phyloP scores from a whole-genome alignment of 164 flowering plant species.

The Chloranthus sessilifolius region DNA sequence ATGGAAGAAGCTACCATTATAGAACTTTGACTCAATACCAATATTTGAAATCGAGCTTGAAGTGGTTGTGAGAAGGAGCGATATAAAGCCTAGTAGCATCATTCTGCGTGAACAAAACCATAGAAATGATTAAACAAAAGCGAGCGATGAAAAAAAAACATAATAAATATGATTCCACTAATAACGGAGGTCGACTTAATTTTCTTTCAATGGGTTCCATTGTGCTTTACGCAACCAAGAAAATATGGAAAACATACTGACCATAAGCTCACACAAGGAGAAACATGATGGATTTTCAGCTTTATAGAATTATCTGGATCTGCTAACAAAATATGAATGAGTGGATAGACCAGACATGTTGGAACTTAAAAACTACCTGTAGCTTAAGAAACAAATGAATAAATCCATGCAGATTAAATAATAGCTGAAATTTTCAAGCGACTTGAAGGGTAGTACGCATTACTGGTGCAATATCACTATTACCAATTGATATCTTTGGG shows the following conservation, averaged over 20 bases:
- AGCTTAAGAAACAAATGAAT: too few species aligned
- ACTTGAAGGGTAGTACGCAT: too few species aligned
- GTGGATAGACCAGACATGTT: too few species aligned
- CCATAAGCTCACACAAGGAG: constrained; percentile 4
- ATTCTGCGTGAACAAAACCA: constrained; percentile 50
- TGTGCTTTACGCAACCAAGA: constrained; percentile 87
- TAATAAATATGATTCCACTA: too few species aligned
- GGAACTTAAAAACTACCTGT: too few species aligned
- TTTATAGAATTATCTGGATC: too few species aligned
- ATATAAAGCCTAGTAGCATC: constrained; percentile 98
- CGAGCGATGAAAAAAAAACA: neutral
- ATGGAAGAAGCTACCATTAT: constrained; percentile 67
- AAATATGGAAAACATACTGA: constrained; percentile 14
- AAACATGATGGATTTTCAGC: neutral
- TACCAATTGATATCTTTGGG: too few species aligned
- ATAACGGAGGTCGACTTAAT: too few species aligned
- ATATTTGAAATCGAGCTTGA: constrained; percentile 82
- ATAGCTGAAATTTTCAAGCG: too few species aligned
- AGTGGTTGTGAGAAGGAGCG: constrained; percentile 92
- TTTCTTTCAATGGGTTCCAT: constrained; percentile 98
- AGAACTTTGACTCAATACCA: constrained; percentile 86
- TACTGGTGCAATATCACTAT: too few species aligned
- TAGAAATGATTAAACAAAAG: constrained; percentile 9
- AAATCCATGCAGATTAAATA: too few species aligned
- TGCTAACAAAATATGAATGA: too few species aligned